Conservation (phyloP, 2,329 filamentous ascomycete genomes). For the Fusarium nurragi region DNA sequence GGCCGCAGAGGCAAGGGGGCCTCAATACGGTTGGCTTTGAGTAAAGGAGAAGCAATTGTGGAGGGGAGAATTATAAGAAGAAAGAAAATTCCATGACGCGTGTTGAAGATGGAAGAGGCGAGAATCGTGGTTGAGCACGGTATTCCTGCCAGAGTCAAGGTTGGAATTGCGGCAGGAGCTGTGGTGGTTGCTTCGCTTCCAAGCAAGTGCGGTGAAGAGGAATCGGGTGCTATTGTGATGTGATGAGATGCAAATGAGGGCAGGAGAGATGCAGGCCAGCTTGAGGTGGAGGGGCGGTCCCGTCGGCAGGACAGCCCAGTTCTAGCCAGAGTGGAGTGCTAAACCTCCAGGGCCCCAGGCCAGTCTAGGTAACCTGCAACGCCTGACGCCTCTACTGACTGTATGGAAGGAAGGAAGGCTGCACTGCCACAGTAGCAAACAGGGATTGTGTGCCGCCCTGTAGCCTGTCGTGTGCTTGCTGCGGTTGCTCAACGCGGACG, state of each 20-base stretch:
- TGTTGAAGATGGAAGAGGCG: constrained; percentile 26
- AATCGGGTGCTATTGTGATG: constrained; percentile 32
- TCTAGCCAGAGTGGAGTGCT: constrained; percentile 2
- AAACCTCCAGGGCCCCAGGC: not conserved
- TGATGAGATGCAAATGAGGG: constrained; percentile 35
- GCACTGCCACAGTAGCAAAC: constrained; percentile 34
- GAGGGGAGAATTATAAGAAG: constrained; percentile 25
- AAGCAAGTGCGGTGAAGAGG: constrained; percentile 35
- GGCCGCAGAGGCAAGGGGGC: constrained; percentile 43
- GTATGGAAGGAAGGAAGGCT: constrained; percentile 9
- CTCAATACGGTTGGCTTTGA: constrained; percentile 21
- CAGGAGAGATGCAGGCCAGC: constrained; percentile 22
- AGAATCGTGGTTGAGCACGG: constrained; percentile 44
- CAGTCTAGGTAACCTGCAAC: not conserved
- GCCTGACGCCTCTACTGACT: constrained; percentile 9
- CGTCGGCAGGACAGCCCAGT: constrained; percentile 26
- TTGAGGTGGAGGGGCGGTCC: constrained; percentile 33
- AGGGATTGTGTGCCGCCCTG: constrained; percentile 14
- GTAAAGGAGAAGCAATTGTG: constrained; percentile 34
- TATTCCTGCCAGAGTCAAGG: constrained; percentile 18
- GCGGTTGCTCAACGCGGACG: constrained; percentile 14
- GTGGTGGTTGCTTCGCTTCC: constrained; percentile 11
- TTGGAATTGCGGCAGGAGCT: constrained; percentile 11
- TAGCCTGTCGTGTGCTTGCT: constrained; percentile 22
- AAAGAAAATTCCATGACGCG: constrained; percentile 35